phyloP scores from a whole-genome alignment of 352 stramenopile genomes.

The Pythium utonaiense region DNA sequence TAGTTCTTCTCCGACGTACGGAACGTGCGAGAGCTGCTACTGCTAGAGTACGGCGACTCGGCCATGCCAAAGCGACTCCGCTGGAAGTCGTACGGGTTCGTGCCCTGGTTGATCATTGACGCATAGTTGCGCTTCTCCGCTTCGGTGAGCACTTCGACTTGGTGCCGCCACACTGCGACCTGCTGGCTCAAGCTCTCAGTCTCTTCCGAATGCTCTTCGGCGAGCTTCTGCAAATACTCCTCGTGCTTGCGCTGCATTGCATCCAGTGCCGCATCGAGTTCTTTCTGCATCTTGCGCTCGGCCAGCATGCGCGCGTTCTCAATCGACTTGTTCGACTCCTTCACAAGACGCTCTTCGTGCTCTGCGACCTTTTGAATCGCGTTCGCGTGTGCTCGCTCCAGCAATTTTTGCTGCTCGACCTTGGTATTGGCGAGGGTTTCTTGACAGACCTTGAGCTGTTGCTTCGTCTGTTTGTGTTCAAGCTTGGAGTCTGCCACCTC shows the following conservation, averaged over 20 bases:
- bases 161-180: conserved; percentile 77
- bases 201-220: conserved; percentile 79
- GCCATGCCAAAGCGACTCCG: conserved; percentile 44
- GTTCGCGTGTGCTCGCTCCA: conserved; percentile 45
- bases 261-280: conserved; percentile 46
- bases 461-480: conserved; percentile 32
- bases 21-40: conserved; percentile 13
- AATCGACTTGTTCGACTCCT: conserved; percentile 78
- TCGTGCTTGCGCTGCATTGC: conserved; percentile 60
- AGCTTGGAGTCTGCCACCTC: conserved; percentile 33
- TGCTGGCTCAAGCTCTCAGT: conserved; percentile 80
- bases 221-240: conserved; percentile 75
- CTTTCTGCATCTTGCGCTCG: conserved; percentile 48
- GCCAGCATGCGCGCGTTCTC: conserved; percentile 53
- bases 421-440: conserved; percentile 29
- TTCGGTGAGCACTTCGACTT: conserved; percentile 81
- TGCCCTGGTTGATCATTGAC: conserved; percentile 53
- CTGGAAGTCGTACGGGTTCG: conserved; percentile 55
- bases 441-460: conserved; percentile 39
- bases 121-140: conserved; percentile 77
- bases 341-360: conserved; percentile 64
- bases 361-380: conserved; percentile 46
- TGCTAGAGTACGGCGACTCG: conserved; percentile 23
- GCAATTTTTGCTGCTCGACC: conserved; percentile 37
- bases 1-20: conserved; percentile 22